Evolutionary conservation across 352 stramenopile species (phyloP).

Genomic region (Globisporangium cystogenes): DNA sequence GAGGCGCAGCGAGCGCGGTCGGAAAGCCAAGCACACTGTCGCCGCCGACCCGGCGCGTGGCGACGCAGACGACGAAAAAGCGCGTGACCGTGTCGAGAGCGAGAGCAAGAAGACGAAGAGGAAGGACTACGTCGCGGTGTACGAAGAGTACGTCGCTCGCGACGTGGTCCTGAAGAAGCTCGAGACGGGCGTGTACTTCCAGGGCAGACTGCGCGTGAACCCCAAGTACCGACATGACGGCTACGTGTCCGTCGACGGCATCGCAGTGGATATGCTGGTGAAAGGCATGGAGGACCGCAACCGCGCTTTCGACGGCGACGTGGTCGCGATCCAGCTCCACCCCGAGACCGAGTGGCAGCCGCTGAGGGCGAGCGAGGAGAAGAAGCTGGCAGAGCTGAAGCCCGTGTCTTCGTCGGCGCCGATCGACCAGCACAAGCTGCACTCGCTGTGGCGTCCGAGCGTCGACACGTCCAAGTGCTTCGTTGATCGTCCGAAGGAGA

Average conservation of each 20-base stretch:
- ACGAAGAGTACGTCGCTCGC: constrained; percentile 33
- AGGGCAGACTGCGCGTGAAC: constrained; percentile 79
- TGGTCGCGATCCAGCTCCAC: constrained; percentile 61
- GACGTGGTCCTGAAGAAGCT: constrained; percentile 25
- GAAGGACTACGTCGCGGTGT: constrained; percentile 12
- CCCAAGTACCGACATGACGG: constrained; percentile 61
- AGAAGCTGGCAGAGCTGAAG: constrained; percentile 13
- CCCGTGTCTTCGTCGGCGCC: background rate
- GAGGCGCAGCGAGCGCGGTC: background rate
- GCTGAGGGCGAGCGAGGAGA: constrained; percentile 18
- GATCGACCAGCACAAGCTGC: constrained; percentile 33
- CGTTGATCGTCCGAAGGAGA: constrained; percentile 5
- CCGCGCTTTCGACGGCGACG: constrained; percentile 72
- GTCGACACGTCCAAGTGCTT: constrained; percentile 32
- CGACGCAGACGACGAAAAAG: background rate
- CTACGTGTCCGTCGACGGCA: constrained; percentile 72
- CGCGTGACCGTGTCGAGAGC: background rate
- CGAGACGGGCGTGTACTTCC: constrained; percentile 29
- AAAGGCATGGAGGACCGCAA: constrained; percentile 70
- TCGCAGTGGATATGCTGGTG: constrained; percentile 70
- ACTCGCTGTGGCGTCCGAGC: constrained; percentile 41
- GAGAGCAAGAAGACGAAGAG: constrained; percentile 5
- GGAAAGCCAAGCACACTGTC: constrained; percentile 17
- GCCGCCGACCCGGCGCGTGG: background rate
- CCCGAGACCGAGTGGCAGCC: constrained; percentile 53